Base-by-base conservation (phyloP, 2,329 filamentous ascomycete genomes). In the Lecanicillium sp. region DNA sequence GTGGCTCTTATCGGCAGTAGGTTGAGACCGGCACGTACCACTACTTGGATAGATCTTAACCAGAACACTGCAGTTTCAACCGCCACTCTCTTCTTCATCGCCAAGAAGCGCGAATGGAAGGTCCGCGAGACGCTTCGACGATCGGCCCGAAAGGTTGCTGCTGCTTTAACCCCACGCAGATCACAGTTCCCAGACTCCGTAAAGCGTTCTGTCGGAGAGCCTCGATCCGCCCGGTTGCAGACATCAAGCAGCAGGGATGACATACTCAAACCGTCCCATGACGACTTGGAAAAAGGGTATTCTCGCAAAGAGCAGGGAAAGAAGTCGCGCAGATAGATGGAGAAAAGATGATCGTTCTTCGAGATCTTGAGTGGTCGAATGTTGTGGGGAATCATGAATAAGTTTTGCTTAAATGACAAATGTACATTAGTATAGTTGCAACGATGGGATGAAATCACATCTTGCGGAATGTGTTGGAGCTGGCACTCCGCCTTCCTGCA, bases 81-180 rank as follows among this genome's bases (percentile, higher is more conserved):
- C 27, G 78, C 81, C 3, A 68, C 80, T 2, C 78, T 93, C 23
- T 94, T 86, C 69, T 88, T 84, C 64, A 63, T 91, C 30, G 86
- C 88, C 48, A 93, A 93, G 73, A 90, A 88, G 69, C 80, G 83
- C 39, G 86, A 90, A 65, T 93, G 88, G 88, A 86, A 83, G 55
- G 72, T 93, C 55, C 79, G 83, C 50, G 80, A 87, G 61, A 85
- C 75, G 24, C 73, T 94, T 49, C 78, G 83, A 48, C 79, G 78
- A 54, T 90, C 86, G 2, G 80, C 81, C 26, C 74, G 73, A 52
- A 80, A 72, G 58, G 78, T 84, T 23, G 78, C 76, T 36, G 76
- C 73, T 4, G 81, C 74, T 5, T 70, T 84, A 48, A 84, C 81
- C n/a, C 81, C 81, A 5, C 69, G 79, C 40, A 72, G 79, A 49